phyloP scores from a whole-genome alignment of 108 stramenopile species.

The Cyclotella sp. region DNA sequence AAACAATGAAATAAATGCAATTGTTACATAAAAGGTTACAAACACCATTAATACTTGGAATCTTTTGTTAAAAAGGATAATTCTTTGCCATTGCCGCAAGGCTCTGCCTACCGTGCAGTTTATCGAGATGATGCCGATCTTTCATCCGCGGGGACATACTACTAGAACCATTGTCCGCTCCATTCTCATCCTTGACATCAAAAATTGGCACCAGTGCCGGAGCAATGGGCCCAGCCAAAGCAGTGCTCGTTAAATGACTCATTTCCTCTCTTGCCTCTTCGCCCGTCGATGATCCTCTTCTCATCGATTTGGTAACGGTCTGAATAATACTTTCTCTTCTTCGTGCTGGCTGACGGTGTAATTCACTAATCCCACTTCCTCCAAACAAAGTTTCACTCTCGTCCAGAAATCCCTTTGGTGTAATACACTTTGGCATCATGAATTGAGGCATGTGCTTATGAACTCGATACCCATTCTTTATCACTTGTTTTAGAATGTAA shows the following conservation, averaged over 20 bases:
- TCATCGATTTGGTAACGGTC: constrained; percentile 2
- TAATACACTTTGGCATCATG: constrained; percentile 53
- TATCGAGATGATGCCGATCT: not conserved
- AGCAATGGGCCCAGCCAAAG: constrained; percentile 40
- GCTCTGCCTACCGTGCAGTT: constrained; percentile 2
- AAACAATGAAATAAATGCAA: not conserved
- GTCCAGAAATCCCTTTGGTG: constrained; percentile 48
- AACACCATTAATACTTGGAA: not conserved
- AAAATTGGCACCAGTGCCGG: constrained; percentile 38
- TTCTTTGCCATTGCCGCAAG: constrained; percentile 48
- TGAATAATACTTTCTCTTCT: constrained; percentile 13
- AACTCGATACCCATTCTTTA: constrained; percentile 41
- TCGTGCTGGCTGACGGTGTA: not conserved
- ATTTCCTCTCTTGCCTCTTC: constrained; percentile 48
- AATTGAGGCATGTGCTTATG: constrained; percentile 60
- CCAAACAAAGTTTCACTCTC: constrained; percentile 36
- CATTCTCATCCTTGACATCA: constrained; percentile 7
- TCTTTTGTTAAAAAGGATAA: constrained; percentile 47
- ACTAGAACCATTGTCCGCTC: not conserved
- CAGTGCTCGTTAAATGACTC: constrained; percentile 32
- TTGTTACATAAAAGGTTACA: not conserved
- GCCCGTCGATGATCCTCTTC: constrained; percentile 4
- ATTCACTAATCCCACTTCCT: not conserved
- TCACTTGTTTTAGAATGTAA: constrained; percentile 77
- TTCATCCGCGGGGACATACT: not conserved